Evolutionary conservation across 331 rosid species (phyloP).

Genomic region (Rosa hybrid): DNA sequence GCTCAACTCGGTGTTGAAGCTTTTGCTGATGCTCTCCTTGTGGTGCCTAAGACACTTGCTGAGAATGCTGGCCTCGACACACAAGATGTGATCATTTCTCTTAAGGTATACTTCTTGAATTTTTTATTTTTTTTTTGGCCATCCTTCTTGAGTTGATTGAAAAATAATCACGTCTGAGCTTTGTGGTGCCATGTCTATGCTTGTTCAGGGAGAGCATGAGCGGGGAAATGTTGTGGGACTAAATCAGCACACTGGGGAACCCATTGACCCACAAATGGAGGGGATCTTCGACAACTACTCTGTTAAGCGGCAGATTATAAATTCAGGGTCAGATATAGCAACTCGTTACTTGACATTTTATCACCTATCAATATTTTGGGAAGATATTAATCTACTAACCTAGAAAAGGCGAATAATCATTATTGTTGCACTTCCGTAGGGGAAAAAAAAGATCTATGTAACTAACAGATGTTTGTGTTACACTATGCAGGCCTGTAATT

Average conservation of each 20-base stretch:
- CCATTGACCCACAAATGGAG: slow-evolving; percentile 90
- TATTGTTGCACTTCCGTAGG: background rate
- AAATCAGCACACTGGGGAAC: slow-evolving; percentile 86
- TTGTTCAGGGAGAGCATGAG: slow-evolving; percentile 88
- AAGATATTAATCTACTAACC: background rate
- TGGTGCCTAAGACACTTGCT: slow-evolving; percentile 93
- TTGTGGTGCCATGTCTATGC: slow-evolving; percentile 12
- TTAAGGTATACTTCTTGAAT: slow-evolving; percentile 44
- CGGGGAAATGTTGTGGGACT: slow-evolving; percentile 79
- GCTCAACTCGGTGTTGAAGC: slow-evolving; percentile 98
- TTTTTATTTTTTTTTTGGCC: background rate
- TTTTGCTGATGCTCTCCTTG: slow-evolving; percentile 97
- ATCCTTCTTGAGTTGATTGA: background rate
- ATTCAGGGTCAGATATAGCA: slow-evolving; percentile 72
- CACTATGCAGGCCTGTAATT: slow-evolving; percentile 78
- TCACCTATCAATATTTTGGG: background rate
- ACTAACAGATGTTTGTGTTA: background rate
- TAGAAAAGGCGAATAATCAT: background rate
- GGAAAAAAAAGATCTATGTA: background rate
- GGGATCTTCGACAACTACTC: slow-evolving; percentile 95
- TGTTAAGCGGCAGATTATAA: slow-evolving; percentile 91
- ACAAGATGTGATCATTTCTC: slow-evolving; percentile 86
- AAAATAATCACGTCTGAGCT: background rate
- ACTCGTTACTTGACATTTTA: background rate
- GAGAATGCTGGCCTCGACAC: slow-evolving; percentile 97